Evolutionary conservation across 345 rosid genomes (phyloP).

Genomic region (Acer campestre): DNA sequence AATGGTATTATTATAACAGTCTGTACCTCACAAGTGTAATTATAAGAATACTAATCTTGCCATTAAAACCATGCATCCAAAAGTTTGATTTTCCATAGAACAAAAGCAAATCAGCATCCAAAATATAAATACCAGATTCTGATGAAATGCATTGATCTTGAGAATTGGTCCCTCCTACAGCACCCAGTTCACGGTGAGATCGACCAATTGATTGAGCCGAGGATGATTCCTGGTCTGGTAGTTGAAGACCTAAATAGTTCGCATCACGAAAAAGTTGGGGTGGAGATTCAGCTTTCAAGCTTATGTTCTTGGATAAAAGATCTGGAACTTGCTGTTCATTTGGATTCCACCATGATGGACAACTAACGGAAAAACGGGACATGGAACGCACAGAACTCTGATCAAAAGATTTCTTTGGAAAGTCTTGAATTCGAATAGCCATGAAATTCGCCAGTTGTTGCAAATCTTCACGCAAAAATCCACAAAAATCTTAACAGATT

Average conservation of each 20-base stretch:
- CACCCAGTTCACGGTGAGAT: conserved; percentile 35
- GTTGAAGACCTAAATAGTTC: conserved; percentile 38
- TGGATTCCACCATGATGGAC: conserved; percentile 41
- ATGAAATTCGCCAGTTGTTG: conserved; percentile 21
- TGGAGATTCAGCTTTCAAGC: conserved; percentile 32
- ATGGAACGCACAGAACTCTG: conserved; percentile 17
- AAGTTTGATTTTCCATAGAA: background rate
- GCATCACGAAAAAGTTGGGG: conserved; percentile 26
- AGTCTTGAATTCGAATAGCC: conserved; percentile 37
- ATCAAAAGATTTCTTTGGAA: conserved; percentile 35
- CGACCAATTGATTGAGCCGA: conserved; percentile 37
- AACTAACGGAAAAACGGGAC: conserved; percentile 26
- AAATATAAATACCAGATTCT: conserved; percentile 37
- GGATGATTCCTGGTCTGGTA: conserved; percentile 42
- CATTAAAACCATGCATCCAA: conserved; percentile 5
- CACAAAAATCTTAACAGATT: conserved; percentile 15
- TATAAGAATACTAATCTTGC: background rate
- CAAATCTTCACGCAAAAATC: conserved; percentile 12
- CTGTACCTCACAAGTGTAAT: background rate
- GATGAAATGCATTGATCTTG: conserved; percentile 45
- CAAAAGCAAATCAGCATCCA: background rate
- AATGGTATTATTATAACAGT: background rate
- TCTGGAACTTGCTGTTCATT: conserved; percentile 30
- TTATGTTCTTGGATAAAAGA: conserved; percentile 26
- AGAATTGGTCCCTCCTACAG: conserved; percentile 35